Evolutionary conservation across 495 filamentous ascomycete species (phyloP), one percentile per base, ranked within the genome.

Genomic region (Aspergillus avenaceus): DNA sequence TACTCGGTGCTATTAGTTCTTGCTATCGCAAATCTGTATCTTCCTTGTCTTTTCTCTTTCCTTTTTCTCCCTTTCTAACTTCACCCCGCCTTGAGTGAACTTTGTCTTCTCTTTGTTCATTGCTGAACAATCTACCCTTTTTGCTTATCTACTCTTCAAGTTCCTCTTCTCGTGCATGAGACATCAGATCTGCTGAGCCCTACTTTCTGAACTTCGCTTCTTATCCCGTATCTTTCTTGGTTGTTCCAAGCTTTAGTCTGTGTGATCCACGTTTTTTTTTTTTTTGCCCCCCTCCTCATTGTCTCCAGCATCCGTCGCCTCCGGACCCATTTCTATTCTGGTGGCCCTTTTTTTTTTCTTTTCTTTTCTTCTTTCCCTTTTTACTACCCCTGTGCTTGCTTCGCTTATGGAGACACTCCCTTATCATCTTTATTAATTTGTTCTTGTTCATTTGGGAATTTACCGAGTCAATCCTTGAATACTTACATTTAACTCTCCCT

Each of bases 331-430:
- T n/a, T 32, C 25, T 44, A 18, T 41, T 31, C 25, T n/a, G 37
- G 22, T 48, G 28, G 16, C 40, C 34, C 23, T 23, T 41, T 47
- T 52, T 37, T 34, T 22, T 49, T 40, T 51, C 36, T n/a, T n/a
- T n/a, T n/a, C 40, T 27, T 28, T 23, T 41, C 44, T 52, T 37
- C 26, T 22, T 49, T 40, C 49, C 36, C 41, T 42, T 51, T 47
- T 38, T 25, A 27, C 41, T 8, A 31, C 12, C 8, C 12, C 31
- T 34, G n/a, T 44, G 38, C 47, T 34, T 41, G 32, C 40, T 48
- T 61, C 58, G 58, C 55, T 62, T 58, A 58, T 58, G 55, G 52
- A 50, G 52, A 54, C 52, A 40, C 54, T 43, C 47, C 52, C 50
- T 32, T 41, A 45, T 24, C 43, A 25, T 19, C 43, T 49, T 38